Evolutionary conservation across 2,329 filamentous ascomycete species (phyloP), one percentile per base, ranked within the genome.

Genomic region (Talaromyces verruculosus): DNA sequence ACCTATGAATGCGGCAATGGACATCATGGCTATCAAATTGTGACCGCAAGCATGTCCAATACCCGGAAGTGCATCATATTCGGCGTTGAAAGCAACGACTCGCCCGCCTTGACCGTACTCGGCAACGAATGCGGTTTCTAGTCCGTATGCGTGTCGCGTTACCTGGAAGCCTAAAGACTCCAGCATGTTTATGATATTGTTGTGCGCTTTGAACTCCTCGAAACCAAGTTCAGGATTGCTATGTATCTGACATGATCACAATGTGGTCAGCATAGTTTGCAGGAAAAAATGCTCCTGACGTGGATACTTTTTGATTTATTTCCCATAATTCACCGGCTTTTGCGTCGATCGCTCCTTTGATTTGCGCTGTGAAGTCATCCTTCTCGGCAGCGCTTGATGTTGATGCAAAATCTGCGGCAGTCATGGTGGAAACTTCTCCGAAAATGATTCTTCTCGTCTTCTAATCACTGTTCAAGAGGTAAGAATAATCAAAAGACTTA

Each of bases 161-260:
- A 86, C 82, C 0, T 71, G 66, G 69, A 83, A 84, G 0, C 82
- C 84, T 3, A 80, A 78, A 1, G 71, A 67, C 47, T 81, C 76
- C 0, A 87, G 75, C 43, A 82, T 78, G 4, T 74, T 68, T 17
- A 80, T 80, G 57, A 87, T 81, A 7, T 76, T 78, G 45, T 84
- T 80, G 68, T 86, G 84, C 8, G 85, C 85, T 19, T 77, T 78
- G 71, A 80, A 74, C 68, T 87, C 85, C 62, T 85, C 71, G 70
- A 82, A 87, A 2, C 78, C 81, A 0, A 84, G 73, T 70, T 87
- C 85, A 0, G 85, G 84, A 65, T 85, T 77, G n/a, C 76, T 75
- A 70, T 77, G 78, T 61, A 83, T 82, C 78, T 80, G 37, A 39
- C 30, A 58, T 37, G 53, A 47, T 10, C 37, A 37, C n/a, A 39